phyloP scores from a whole-genome alignment of 176 grass and related monocot genomes.

The Miscanthus lutarioriparius region DNA sequence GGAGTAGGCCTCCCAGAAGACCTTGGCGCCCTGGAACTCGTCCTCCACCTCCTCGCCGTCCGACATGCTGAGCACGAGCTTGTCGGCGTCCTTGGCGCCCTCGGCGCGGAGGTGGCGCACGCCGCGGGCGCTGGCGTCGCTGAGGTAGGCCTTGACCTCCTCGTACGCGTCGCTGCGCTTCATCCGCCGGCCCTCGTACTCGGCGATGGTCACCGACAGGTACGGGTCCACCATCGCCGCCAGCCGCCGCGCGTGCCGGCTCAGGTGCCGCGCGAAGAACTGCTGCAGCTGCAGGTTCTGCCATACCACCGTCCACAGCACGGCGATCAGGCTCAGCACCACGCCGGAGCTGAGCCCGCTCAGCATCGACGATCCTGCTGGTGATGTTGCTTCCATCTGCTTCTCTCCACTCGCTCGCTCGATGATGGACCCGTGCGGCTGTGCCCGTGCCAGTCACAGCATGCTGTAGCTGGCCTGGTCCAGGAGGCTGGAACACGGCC shows the following conservation, averaged over 20 bases:
- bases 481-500: too few species aligned
- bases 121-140: slow-evolving; percentile 14
- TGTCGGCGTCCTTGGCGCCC: slow-evolving; percentile 39
- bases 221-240: slow-evolving; percentile 54
- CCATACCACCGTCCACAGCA: slow-evolving; percentile 51
- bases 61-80: slow-evolving; percentile 48
- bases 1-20: slow-evolving; percentile 38
- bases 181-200: slow-evolving; percentile 47
- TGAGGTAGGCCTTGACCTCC: slow-evolving; percentile 63
- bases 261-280: slow-evolving; percentile 32
- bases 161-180: slow-evolving; percentile 48
- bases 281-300: slow-evolving; percentile 46
- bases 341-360: slow-evolving; percentile 46
- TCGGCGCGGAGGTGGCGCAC: slow-evolving; percentile 48
- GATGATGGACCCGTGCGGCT: too few species aligned
- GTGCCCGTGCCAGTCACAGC: not conserved
- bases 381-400: not conserved
- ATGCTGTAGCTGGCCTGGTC: not conserved
- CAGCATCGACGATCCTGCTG: not conserved
- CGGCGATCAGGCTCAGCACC: slow-evolving; percentile 44
- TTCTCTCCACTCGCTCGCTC: too few species aligned
- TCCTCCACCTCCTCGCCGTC: slow-evolving; percentile 56
- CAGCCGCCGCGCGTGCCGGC: slow-evolving; percentile 33
- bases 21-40: not conserved
- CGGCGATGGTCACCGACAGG: slow-evolving; percentile 47